phyloP scores from a whole-genome alignment of 345 rosid species.

The Arabis alpina region DNA sequence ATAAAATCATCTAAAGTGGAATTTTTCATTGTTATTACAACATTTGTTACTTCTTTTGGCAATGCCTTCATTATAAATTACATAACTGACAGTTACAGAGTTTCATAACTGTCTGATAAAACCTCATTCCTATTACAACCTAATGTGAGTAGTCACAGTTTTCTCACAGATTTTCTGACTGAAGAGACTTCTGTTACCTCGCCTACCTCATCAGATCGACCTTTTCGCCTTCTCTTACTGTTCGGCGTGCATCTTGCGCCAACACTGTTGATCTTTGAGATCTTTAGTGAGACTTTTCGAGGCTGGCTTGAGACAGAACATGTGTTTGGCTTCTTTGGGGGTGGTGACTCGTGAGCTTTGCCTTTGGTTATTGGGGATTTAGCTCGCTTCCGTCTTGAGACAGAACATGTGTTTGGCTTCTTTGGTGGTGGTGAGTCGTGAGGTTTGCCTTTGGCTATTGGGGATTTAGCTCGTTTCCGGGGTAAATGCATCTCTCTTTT shows the following conservation, averaged over 20 bases:
- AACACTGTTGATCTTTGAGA: conserved; percentile 53
- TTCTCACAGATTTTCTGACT: not conserved
- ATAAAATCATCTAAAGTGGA: conserved; percentile 11
- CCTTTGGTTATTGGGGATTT: conserved; percentile 57
- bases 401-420: conserved; percentile 37
- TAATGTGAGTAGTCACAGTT: conserved; percentile 29
- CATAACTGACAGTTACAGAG: conserved; percentile 39
- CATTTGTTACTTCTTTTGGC: conserved; percentile 25
- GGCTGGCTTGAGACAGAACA: conserved; percentile 40
- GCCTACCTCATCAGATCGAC: conserved; percentile 50
- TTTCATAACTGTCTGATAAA: conserved; percentile 26
- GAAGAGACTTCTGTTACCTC: conserved; percentile 40
- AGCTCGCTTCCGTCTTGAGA: conserved; percentile 57
- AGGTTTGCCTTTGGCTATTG: conserved; percentile 39
- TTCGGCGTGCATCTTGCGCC: conserved; percentile 66
- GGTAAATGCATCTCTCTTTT: conserved; percentile 42
- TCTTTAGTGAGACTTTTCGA: conserved; percentile 54
- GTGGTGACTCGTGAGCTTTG: conserved; percentile 24
- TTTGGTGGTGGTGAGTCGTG: conserved; percentile 33
- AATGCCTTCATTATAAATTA: conserved; percentile 36
- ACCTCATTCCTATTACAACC: conserved; percentile 27
- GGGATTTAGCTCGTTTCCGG: conserved; percentile 69
- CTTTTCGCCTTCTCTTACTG: conserved; percentile 71
- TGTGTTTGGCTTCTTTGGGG: conserved; percentile 41
- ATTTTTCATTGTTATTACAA: conserved; percentile 24